These are phyloP conservation scores for Medicago truncatula DNA, from an alignment of 306 rosid species.

Conservation along the genomic window DNA sequence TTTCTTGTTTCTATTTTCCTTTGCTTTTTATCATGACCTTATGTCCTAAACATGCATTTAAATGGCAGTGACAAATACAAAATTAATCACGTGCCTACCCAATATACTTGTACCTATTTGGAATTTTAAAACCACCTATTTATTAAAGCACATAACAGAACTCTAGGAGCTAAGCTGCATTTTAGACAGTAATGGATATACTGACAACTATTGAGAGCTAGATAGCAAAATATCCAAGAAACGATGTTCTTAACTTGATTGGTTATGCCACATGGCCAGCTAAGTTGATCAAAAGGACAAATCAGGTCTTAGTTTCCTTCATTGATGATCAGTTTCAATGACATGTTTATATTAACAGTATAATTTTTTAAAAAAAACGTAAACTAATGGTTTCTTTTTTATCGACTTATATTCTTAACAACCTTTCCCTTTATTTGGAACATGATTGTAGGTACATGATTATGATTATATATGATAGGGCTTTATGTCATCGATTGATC, in stretches of 20 bases:
- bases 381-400: not conserved
- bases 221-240: constrained; percentile 3
- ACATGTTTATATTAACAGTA: constrained; percentile 10
- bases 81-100: not conserved
- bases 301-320: constrained; percentile 5
- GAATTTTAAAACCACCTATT: constrained; percentile 23
- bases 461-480: not conserved
- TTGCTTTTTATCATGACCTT: not conserved
- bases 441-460: not conserved
- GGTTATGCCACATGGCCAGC: not conserved
- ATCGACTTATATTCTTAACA: constrained; percentile 21
- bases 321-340: constrained; percentile 12
- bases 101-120: constrained; percentile 3
- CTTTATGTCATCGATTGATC: constrained; percentile 1
- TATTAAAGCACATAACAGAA: not conserved
- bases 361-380: not conserved
- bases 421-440: constrained; percentile 3
- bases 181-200: constrained; percentile 1
- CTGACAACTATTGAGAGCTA: not conserved
- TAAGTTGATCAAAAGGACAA: constrained; percentile 22
- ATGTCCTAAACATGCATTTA: constrained; percentile 21
- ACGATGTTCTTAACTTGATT: not conserved
- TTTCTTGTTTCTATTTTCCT: not conserved
- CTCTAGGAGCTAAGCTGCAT: not conserved
- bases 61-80: not conserved